Evolutionary conservation across 176 grass and related monocot genomes (phyloP), one percentile per base, ranked within the genome.

Genomic region (Aegilops speltoides): DNA sequence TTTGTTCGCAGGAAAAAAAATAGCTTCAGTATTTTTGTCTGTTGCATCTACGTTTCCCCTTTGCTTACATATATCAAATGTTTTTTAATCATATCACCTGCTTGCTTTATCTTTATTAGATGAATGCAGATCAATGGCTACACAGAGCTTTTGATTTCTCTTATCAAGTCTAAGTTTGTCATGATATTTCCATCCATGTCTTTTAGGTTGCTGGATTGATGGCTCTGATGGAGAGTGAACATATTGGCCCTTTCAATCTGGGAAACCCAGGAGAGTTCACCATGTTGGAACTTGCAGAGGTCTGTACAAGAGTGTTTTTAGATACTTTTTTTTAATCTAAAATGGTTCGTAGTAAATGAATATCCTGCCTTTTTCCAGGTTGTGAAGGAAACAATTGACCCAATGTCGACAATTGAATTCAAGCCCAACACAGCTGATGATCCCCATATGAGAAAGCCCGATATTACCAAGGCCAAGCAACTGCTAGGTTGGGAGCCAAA

Each of bases 181-280:
- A 52, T 56, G 31, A 14, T 86, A 25, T 59, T 73, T 26, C 23
- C 20, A 45, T 26, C 23, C 15, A 45, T 78, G 33, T 23, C 54
- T 87, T 82, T 78, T 84, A 97, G 95, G 95, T 95, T 83, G 91
- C 91, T 84, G 95, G 93, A 46, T 50, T 97, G 87, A 92, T 95
- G 83, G 76, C 87, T 61, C 83, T 97, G 61, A 97, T 97, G 95
- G 95, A 97, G 84, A 61, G 95, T 73, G 89, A 93, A 74, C 91
- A 97, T 81, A 93, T 93, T 23, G 93, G 95, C n/a, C 95, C 95
- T 48, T 95, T 95, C 82, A 97, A 97, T 61, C 66, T 97, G 73
- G 95, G 93, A 64, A 97, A 97, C 76, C 95, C 95, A 87, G 95
- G 95, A 82, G 95, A 97, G 40, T 97, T 97, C 81, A 97, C 93